Evolutionary conservation across 176 grass and related monocot genomes (phyloP).

Genomic region (Cenchrus purpureus): DNA sequence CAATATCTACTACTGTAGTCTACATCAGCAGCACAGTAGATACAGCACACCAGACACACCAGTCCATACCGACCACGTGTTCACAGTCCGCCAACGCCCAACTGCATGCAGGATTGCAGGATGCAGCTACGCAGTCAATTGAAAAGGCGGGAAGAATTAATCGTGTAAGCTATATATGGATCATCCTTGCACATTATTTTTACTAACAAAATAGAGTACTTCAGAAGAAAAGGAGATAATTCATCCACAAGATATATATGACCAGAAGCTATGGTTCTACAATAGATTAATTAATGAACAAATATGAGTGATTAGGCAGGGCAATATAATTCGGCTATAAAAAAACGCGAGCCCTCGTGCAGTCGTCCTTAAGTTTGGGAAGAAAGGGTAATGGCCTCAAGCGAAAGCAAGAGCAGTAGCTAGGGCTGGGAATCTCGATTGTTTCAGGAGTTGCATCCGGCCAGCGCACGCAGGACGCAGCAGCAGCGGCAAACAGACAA

Average conservation of each 20-base stretch:
- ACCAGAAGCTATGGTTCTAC: too few relatives aligned
- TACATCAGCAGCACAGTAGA: not conserved
- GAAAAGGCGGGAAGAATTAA: not conserved
- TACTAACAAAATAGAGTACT: too few relatives aligned
- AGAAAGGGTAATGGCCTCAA: too few relatives aligned
- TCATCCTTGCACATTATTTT: too few relatives aligned
- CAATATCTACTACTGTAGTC: conserved; percentile 34
- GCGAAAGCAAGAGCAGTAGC: not conserved
- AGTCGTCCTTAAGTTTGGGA: too few relatives aligned
- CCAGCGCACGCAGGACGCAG: not conserved
- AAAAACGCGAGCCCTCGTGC: too few relatives aligned
- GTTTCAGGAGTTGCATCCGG: not conserved
- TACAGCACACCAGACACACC: not conserved
- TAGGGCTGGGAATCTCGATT: not conserved
- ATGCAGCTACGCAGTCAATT: not conserved
- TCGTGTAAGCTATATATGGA: not conserved
- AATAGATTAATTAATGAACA: too few relatives aligned
- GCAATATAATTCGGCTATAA: too few relatives aligned
- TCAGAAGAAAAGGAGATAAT: too few relatives aligned
- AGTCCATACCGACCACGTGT: conserved; percentile 5
- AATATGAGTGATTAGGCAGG: too few relatives aligned
- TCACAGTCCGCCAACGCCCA: not conserved
- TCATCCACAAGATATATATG: too few relatives aligned
- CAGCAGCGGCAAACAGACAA: not conserved
- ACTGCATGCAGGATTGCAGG: not conserved